Evolutionary conservation across 2,329 filamentous ascomycete species (phyloP).

Genomic region (Macroventuria anomochaeta): DNA sequence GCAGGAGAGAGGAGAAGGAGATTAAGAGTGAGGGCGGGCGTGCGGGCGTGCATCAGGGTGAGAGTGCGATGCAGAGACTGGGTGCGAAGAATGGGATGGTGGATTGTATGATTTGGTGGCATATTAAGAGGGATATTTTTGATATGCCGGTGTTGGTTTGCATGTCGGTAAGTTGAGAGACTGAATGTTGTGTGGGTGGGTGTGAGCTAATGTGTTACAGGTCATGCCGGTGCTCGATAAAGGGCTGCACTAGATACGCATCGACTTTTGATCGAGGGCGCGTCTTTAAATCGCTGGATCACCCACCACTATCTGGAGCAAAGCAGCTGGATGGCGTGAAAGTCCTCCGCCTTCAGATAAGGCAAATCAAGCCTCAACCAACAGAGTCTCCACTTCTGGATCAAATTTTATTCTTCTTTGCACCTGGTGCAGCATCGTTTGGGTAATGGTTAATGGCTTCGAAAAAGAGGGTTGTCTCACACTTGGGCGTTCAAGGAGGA

Average conservation of each 20-base stretch:
- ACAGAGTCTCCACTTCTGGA: too few relatives aligned
- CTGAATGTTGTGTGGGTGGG: too few relatives aligned
- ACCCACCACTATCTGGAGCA: too few relatives aligned
- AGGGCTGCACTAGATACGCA: constrained; percentile 22
- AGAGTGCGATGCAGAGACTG: constrained; percentile 80
- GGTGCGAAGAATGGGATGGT: constrained; percentile 86
- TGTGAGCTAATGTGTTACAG: constrained; percentile 12
- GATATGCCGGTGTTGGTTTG: constrained; percentile 99
- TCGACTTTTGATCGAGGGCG: too few relatives aligned
- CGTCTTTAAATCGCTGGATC: too few relatives aligned
- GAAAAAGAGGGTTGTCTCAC: neutral
- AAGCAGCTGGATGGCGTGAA: too few relatives aligned
- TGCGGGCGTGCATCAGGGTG: constrained; percentile 57
- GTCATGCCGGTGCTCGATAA: constrained; percentile 44
- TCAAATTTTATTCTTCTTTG: too few relatives aligned
- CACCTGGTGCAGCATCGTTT: neutral
- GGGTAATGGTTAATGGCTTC: constrained; percentile 11
- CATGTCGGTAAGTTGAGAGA: constrained; percentile 96
- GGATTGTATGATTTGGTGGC: constrained; percentile 96
- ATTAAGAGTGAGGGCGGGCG: constrained; percentile 41
- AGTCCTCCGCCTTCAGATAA: too few relatives aligned
- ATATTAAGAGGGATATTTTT: constrained; percentile 94
- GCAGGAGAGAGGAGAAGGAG: constrained; percentile 12
- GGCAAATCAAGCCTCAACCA: too few relatives aligned
- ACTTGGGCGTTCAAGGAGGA: constrained; percentile 3